phyloP scores from a whole-genome alignment of 345 rosid genomes.

The Populus davidiana region DNA sequence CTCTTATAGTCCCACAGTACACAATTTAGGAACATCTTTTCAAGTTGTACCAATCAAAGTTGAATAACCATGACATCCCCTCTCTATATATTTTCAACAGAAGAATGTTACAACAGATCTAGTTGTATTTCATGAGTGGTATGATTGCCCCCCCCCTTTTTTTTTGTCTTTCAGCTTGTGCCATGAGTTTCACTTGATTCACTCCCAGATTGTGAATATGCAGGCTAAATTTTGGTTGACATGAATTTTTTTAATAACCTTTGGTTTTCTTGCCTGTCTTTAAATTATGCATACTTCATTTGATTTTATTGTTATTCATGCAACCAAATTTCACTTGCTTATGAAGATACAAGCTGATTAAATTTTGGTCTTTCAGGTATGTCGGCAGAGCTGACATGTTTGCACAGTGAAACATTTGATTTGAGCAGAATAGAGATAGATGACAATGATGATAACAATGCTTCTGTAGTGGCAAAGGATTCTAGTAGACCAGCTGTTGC shows the following conservation, averaged over 20 bases:
- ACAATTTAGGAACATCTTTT: neutral
- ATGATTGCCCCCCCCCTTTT: neutral
- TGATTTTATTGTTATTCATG: neutral
- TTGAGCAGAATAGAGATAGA: slow-evolving; percentile 50
- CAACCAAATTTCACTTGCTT: neutral
- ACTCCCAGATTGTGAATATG: neutral
- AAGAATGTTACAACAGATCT: too few relatives aligned
- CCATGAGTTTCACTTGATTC: neutral
- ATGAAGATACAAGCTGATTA: neutral
- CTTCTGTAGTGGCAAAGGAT: slow-evolving; percentile 42
- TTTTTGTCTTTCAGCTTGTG: neutral
- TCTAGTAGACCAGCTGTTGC: slow-evolving; percentile 37
- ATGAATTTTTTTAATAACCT: neutral
- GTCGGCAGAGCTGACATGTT: slow-evolving; percentile 51
- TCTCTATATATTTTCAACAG: neutral
- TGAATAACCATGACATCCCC: neutral
- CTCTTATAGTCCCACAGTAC: too few relatives aligned
- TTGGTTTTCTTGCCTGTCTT: neutral
- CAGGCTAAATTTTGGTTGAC: neutral
- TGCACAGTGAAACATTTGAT: slow-evolving; percentile 63
- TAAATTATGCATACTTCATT: neutral
- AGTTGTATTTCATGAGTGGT: too few relatives aligned
- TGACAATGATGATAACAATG: slow-evolving; percentile 38
- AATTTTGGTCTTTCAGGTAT: slow-evolving; percentile 53
- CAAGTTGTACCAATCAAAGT: neutral